Conservation (phyloP, 2,329 filamentous ascomycete species). For the Ophiostoma sp. region DNA sequence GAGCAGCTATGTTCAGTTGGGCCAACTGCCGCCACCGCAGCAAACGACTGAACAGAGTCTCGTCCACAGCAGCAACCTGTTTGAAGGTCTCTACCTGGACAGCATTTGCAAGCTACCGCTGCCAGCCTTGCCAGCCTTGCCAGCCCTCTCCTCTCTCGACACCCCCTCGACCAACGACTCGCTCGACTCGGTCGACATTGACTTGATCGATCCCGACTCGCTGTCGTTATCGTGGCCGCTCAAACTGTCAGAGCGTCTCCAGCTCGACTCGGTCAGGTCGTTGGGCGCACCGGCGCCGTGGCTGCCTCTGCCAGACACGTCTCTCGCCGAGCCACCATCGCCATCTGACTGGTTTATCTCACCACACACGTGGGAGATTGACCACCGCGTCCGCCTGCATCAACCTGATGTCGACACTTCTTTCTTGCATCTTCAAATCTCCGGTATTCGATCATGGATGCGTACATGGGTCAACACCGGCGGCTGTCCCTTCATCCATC, state of each 20-base stretch:
- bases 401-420: background rate
- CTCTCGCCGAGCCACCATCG: background rate
- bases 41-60: background rate
- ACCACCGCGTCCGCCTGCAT: slow-evolving; percentile 19
- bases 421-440: slow-evolving; percentile 21
- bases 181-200: background rate
- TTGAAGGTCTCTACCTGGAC: background rate
- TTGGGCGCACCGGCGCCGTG: background rate
- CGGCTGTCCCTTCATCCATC: slow-evolving; percentile 38
- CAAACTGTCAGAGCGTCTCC: background rate
- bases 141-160: background rate
- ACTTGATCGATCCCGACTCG: background rate
- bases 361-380: slow-evolving; percentile 29
- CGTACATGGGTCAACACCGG: slow-evolving; percentile 35
- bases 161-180: no score
- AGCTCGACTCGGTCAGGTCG: background rate
- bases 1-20: background rate
- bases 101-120: background rate
- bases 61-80: background rate
- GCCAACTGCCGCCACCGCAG: background rate
- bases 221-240: background rate
- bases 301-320: background rate
- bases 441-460: slow-evolving; percentile 34
- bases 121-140: no score
- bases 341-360: slow-evolving; percentile 28